phyloP scores from a whole-genome alignment of 202 grass and related monocot genomes.

The Hordeum pubiflorum region DNA sequence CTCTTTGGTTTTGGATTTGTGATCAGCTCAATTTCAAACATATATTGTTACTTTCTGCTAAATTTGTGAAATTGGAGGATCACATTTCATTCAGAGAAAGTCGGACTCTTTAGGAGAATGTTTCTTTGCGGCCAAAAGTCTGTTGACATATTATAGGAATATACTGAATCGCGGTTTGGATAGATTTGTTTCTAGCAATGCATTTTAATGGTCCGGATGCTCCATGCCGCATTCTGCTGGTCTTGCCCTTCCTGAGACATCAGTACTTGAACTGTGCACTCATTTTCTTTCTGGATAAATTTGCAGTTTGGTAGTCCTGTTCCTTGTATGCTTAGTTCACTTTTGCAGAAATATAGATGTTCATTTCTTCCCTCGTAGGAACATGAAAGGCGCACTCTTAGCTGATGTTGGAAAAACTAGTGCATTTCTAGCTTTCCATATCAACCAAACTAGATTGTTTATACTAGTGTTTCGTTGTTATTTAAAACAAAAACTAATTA shows the following conservation, averaged over 20 bases:
- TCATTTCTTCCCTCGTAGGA: not conserved
- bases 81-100: not conserved
- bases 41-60: not conserved
- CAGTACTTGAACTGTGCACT: not conserved
- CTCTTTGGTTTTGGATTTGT: not conserved
- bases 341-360: not conserved
- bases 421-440: not conserved
- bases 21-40: not conserved
- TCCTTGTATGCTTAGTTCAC: not conserved
- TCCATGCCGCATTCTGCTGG: not conserved
- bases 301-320: not conserved
- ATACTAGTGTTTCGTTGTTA: not conserved
- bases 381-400: too few species aligned
- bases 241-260: not conserved
- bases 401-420: not conserved
- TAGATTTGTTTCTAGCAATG: not conserved
- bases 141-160: not conserved
- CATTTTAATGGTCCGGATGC: not conserved
- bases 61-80: not conserved
- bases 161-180: not conserved
- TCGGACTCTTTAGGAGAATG: not conserved
- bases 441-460: not conserved
- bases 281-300: not conserved
- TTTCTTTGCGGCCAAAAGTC: not conserved
- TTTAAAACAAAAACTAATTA: not conserved